A percentile compares a stretch with the other conserved stretches of the same genome.
Evolutionary conservation across 345 rosid genomes (phyloP).

Genomic region (Linum usitatissimum): DNA sequence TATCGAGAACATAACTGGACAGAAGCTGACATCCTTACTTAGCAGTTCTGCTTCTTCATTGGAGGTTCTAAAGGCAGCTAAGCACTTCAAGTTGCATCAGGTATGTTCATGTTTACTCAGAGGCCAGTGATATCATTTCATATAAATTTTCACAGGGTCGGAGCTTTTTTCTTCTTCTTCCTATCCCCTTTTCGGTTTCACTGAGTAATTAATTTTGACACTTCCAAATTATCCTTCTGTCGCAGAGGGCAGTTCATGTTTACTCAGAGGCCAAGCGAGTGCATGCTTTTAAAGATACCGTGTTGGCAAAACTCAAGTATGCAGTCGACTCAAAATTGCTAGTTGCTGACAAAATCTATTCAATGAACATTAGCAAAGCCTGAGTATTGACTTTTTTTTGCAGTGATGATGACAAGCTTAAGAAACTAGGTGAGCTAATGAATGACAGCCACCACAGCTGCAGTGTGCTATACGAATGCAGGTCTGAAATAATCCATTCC

Average conservation of each 20-base stretch:
- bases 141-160: neutral
- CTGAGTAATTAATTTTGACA: neutral
- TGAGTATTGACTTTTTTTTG: conserved; percentile 11
- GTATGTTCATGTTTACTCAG: conserved; percentile 18
- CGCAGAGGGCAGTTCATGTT: conserved; percentile 85
- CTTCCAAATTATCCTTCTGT: conserved; percentile 1
- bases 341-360: neutral
- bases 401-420: conserved; percentile 82
- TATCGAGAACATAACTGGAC: conserved; percentile 47
- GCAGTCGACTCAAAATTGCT: neutral
- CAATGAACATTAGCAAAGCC: neutral
- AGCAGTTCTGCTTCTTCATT: conserved; percentile 54
- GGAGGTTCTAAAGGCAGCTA: conserved; percentile 72
- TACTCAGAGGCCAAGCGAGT: conserved; percentile 87
- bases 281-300: conserved; percentile 73
- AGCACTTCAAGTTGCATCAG: conserved; percentile 77
- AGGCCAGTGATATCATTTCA: neutral
- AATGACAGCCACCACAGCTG: conserved; percentile 91
- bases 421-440: conserved; percentile 88
- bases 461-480: conserved; percentile 86
- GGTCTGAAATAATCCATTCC: conserved; percentile 27
- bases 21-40: conserved; percentile 48
- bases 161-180: neutral
- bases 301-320: conserved; percentile 54
- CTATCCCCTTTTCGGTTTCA: neutral